Evolutionary conservation across 2,329 filamentous ascomycete genomes (phyloP), one percentile per base, ranked within the genome.

Genomic region (Cordyceps javanica): DNA sequence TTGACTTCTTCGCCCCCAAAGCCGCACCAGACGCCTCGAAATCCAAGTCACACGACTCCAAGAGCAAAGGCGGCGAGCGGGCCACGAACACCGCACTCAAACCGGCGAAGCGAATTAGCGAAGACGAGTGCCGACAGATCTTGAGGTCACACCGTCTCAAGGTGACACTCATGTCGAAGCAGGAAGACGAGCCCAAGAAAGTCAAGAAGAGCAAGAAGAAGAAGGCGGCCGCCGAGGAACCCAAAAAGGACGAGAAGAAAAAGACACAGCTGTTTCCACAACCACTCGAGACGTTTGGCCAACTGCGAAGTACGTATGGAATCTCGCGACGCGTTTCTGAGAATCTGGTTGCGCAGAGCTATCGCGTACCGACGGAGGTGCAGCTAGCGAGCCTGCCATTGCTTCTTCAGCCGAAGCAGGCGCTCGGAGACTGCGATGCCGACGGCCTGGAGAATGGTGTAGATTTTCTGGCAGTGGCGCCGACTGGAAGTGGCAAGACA

Each of bases 401-500:
- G 46, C 75, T 97, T 36, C 75, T 97, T 30, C 72, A 78, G 16
- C 78, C 82, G 0, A 75, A 78, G 60, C 75, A 71, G 57, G 81
- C 81, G 0, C 72, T 85, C 30, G 67, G 68, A 13, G 69, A 68
- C 4, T 72, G 69, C 38, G 56, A 49, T 19, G 36, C n/a, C 26
- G 67, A 67, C 23, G 70, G 72, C 21, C 59, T 76, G 21, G 67
- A 68, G 3, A 59, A 63, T 14, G 70, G 70, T 9, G 76, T 93
- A 5, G 87, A 99, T 75, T 83, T 99, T 39, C 73, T 99, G 61
- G 90, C 90, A 0, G 86, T 97, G 44, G 94, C 94, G 3, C 94
- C 94, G 1, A 99, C 94, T 0, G 94, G 94, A 25, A 97, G 93
- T 70, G 94, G 94, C 45, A 99, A 99, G 77, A 99, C 94, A 0